These are phyloP conservation scores for Globisporangium okanoganense DNA, from an alignment of 352 stramenopile species.

Conservation along the genomic window DNA sequence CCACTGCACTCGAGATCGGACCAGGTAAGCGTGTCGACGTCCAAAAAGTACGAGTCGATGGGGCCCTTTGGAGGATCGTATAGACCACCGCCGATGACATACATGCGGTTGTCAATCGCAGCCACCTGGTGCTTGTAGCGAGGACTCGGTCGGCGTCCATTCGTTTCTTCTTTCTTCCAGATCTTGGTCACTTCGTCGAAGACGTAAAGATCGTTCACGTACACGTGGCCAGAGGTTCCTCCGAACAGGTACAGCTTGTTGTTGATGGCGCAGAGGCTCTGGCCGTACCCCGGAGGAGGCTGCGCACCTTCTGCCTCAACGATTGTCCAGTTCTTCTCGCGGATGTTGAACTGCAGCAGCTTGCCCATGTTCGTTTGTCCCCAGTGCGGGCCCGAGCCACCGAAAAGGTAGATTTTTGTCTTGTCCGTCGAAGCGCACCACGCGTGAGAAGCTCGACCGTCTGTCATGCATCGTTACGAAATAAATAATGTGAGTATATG, in stretches of 20 bases:
- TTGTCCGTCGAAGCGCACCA: conserved; percentile 73
- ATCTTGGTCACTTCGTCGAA: conserved; percentile 71
- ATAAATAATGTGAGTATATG: not conserved
- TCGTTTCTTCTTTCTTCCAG: conserved; percentile 71
- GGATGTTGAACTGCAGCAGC: conserved; percentile 74
- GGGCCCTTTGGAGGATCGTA: conserved; percentile 79
- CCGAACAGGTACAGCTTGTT: conserved; percentile 83
- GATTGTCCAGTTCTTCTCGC: conserved; percentile 77
- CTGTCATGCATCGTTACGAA: conserved; percentile 17
- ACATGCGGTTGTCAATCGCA: conserved; percentile 67
- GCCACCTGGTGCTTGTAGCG: conserved; percentile 85
- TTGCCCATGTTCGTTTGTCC: conserved; percentile 87
- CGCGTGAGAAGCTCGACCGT: conserved; percentile 69
- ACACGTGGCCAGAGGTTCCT: conserved; percentile 74
- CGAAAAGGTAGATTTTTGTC: conserved; percentile 77
- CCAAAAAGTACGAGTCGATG: conserved; percentile 76
- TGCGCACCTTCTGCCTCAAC: conserved; percentile 61
- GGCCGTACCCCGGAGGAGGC: conserved; percentile 68
- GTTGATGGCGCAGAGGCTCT: conserved; percentile 74
- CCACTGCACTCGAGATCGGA: conserved; percentile 54
- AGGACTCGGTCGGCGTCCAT: conserved; percentile 54
- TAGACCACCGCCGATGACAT: conserved; percentile 71
- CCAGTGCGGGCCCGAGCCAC: conserved; percentile 75
- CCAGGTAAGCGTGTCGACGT: conserved; percentile 72
- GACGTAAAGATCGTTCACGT: conserved; percentile 84